Evolutionary conservation across 352 stramenopile genomes (phyloP).

Genomic region (Globisporangium carolinianum): DNA sequence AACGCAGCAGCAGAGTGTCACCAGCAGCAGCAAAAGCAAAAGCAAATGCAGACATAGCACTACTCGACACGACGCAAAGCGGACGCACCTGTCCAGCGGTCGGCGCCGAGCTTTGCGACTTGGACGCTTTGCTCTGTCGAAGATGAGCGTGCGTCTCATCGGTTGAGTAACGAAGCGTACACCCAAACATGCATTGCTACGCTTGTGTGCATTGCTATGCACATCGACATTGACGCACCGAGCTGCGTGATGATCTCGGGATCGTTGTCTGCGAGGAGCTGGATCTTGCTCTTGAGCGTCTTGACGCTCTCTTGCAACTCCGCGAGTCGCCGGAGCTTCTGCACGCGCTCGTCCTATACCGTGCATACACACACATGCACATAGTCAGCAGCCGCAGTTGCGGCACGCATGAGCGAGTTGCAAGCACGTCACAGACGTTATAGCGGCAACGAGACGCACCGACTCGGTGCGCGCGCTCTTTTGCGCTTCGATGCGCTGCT

Average conservation of each 20-base stretch:
- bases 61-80: background rate
- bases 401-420: background rate
- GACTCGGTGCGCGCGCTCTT: constrained; percentile 46
- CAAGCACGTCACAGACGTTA: too few species aligned
- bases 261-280: constrained; percentile 70
- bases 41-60: background rate
- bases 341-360: constrained; percentile 47
- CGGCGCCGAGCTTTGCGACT: constrained; percentile 59
- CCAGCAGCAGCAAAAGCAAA: background rate
- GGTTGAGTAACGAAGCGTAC: too few species aligned
- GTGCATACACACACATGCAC: background rate
- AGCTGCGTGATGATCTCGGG: constrained; percentile 58
- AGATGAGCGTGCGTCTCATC: too few species aligned
- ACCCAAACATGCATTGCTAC: too few species aligned
- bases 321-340: constrained; percentile 47
- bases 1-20: background rate
- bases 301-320: constrained; percentile 47
- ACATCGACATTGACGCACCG: constrained; percentile 13
- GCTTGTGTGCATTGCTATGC: too few species aligned
- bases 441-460: constrained; percentile 15
- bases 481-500: constrained; percentile 42
- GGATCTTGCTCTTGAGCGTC: constrained; percentile 39
- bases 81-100: constrained; percentile 64
- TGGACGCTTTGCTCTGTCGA: constrained; percentile 40
- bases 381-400: background rate